Base-by-base conservation (phyloP, 345 rosid species). In the Mercurialis annua region DNA sequence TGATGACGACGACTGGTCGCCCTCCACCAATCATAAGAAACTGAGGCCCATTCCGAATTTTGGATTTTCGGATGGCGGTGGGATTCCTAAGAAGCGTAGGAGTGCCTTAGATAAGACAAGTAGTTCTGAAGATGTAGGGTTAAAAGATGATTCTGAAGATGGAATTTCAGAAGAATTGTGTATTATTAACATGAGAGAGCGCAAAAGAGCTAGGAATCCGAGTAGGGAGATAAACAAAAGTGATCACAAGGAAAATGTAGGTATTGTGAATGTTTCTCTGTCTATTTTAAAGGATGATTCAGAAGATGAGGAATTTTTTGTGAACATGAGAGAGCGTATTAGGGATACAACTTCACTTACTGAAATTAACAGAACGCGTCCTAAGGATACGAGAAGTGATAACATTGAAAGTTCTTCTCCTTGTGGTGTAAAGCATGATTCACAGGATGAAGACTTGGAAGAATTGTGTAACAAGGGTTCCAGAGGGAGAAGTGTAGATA, bases 371-470 rank as follows among this genome's bases (percentile, higher is more conserved):
- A n/a, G n/a, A 36, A 36, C 9, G 9, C 4, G 9, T 36, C 9
- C 5, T 9, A 36, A 36, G 40, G 40, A 36, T 36, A 36, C 40
- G 9, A 36, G 5, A 4, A 68, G 24, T 2, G 73, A n/a, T n/a
- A n/a, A n/a, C n/a, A n/a, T n/a, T n/a, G n/a, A n/a, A n/a, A n/a
- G n/a, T n/a, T n/a, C n/a, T n/a, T n/a, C n/a, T n/a, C n/a, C n/a
- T n/a, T n/a, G 53, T 51, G 81, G 68, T 21, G 55, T 66, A 63
- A 77, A 77, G 24, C 73, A 67, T 43, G 70, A 53, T 26, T 65
- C 70, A 61, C n/a, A n/a, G n/a, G n/a, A n/a, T n/a, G n/a, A n/a
- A n/a, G n/a, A n/a, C n/a, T n/a, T n/a, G n/a, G n/a, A n/a, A n/a
- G n/a, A n/a, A n/a, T n/a, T n/a, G n/a, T n/a, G n/a, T n/a, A n/a